Evolutionary conservation across 2,329 filamentous ascomycete genomes (phyloP).

Genomic region (Cryphonectria parasitica): DNA sequence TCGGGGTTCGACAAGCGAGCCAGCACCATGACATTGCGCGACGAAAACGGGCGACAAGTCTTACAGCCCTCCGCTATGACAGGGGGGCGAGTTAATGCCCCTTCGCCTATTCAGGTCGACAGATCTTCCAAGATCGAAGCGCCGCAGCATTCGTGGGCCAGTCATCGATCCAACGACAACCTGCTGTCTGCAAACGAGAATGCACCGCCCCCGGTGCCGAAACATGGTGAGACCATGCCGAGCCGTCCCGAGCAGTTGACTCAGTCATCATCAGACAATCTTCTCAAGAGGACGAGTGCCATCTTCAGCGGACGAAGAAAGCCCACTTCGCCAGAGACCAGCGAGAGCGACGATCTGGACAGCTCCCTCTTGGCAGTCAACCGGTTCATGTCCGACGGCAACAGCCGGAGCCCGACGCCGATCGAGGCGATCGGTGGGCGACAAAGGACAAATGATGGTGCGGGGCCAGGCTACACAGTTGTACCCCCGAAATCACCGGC

Average conservation of each 20-base stretch:
- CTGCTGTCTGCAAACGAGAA: conserved; percentile 47
- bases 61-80: conserved; percentile 50
- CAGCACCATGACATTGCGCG: conserved; percentile 52
- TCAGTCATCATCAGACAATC: conserved; percentile 40
- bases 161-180: conserved; percentile 55
- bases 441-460: conserved; percentile 47
- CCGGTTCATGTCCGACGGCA: conserved; percentile 44
- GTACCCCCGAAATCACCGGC: conserved; percentile 40
- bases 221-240: conserved; percentile 36
- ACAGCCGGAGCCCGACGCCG: conserved; percentile 34
- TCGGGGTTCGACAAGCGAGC: conserved; percentile 59
- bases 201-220: conserved; percentile 43
- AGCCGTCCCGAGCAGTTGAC: conserved; percentile 12
- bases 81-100: conserved; percentile 49
- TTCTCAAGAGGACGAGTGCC: conserved; percentile 36
- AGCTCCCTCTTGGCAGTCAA: conserved; percentile 54
- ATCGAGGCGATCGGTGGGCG: conserved; percentile 33
- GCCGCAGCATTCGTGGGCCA: conserved; percentile 55
- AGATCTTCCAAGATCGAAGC: conserved; percentile 49
- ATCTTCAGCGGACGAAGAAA: conserved; percentile 36
- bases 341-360: conserved; percentile 55
- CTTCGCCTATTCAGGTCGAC: conserved; percentile 54
- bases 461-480: conserved; percentile 34
- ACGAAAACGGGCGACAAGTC: conserved; percentile 43
- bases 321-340: conserved; percentile 31